Evolutionary conservation across 2,329 filamentous ascomycete genomes (phyloP), one percentile per base, ranked within the genome.

Genomic region (Coniosporium tulheliwenetii): DNA sequence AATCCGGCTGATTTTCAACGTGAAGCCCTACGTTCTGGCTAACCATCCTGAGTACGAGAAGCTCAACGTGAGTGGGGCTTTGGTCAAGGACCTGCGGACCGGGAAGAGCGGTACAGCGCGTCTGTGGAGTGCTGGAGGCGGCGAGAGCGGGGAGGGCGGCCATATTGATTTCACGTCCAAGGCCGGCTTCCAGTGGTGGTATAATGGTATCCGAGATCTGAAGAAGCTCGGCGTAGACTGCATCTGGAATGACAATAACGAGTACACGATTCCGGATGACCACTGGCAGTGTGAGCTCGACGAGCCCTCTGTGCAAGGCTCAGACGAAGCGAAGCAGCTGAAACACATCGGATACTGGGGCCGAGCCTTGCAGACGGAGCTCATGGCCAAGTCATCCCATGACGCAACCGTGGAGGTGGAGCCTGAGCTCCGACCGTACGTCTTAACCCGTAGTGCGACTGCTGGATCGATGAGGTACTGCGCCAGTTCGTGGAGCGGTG

Each of bases 161-260:
- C 79, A 85, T 45, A 73, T 85, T 37, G 81, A 85, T 54, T 85
- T 85, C 48, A 81, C 79, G 0, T 81, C 77, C 0, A 63, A 71
- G 15, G 69, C 69, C 0, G 79, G 76, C 0, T 84, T 75, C 50
- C 62, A 75, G 12, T 85, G 78, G 76, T 85, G 81, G 81, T 79
- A 74, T 44, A 64, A 81, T 1, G 79, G 80, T 1, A 73, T 81
- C 8, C 69, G 71, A 43, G 69, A 67, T 39, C 64, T 85, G 1
- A 74, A 74, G 41, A 61, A 71, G 19, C 60, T 73, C 8, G 79
- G 79, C 1, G 79, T 85, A 42, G 79, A 83, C 47, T 79, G 70
- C 38, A 82, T 84, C 61, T 85, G 81, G 80, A 85, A 85, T 47
- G 80, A 85, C 53, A 85, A 85, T 57, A 85, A 84, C 48, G 80